A percentile compares a stretch with the other conserved stretches of the same genome.
These are phyloP conservation scores for Erythrobasidium hasegawianum DNA, from an alignment of 1,284 basidiomycete species.

Conservation along the genomic window DNA sequence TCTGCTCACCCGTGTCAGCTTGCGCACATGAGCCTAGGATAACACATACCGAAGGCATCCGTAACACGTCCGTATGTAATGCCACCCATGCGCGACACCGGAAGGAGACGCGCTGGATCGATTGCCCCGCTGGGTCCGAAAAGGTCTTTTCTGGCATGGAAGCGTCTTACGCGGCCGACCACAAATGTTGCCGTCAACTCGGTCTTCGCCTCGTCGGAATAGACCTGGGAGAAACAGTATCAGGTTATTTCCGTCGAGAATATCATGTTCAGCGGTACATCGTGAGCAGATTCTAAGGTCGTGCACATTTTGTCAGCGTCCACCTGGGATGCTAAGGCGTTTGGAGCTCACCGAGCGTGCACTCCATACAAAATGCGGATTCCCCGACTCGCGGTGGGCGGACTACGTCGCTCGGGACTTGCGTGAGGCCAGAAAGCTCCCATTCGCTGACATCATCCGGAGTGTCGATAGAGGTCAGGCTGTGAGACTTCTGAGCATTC, in stretches of 20 bases:
- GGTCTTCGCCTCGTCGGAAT: too few relatives aligned
- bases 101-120: conserved; percentile 60
- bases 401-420: conserved; percentile 59
- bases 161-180: conserved; percentile 61
- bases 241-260: too few relatives aligned
- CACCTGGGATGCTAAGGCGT: too few relatives aligned
- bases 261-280: too few relatives aligned
- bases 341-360: conserved; percentile 47
- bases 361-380: conserved; percentile 67
- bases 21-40: too few relatives aligned
- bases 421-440: conserved; percentile 67
- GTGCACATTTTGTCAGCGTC: too few relatives aligned
- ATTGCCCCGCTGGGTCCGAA: conserved; percentile 50
- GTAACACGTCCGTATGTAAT: conserved; percentile 54
- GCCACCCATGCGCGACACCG: conserved; percentile 64
- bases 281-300: too few relatives aligned
- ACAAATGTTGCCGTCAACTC: conserved; percentile 60
- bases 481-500: too few relatives aligned
- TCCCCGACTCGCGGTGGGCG: conserved; percentile 66
- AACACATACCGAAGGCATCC: conserved; percentile 34
- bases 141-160: conserved; percentile 61
- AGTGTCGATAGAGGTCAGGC: conserved; percentile 61
- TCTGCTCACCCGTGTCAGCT: too few relatives aligned
- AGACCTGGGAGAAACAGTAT: too few relatives aligned
- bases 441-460: conserved; percentile 67